Evolutionary conservation across 2,329 filamentous ascomycete species (phyloP), one percentile per base, ranked within the genome.

Genomic region (Fusarium anguioides): DNA sequence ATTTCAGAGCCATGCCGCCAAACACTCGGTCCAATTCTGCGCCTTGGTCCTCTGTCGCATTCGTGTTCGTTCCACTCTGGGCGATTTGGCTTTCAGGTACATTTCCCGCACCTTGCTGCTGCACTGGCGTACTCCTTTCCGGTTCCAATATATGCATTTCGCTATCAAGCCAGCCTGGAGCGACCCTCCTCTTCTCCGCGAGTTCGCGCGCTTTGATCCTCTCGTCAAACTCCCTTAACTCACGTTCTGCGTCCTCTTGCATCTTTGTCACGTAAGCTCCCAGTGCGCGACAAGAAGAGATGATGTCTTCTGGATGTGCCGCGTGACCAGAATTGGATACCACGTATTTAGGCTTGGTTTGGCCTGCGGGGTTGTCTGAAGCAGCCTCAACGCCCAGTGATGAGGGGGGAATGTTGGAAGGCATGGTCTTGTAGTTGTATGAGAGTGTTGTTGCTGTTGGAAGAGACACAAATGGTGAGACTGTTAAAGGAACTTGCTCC

Each of bases 371-470:
- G 69, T 73, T 58, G 75, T 79, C 68, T 73, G 78, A 74, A 20
- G 79, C 75, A 15, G 77, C 77, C 20, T 76, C 72, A 24, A 80
- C 74, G 54, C 76, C 77, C 21, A 79, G 63, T 24, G 74, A 69
- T 3, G 79, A 78, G 5, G 78, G 74, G 4, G 96, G 95, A 0
- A 98, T 87, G 4, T 93, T 91, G 1, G 93, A 95, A 1, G 95
- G 93, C 75, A 98, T 90, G 12, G 89, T 86, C 76, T 94, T 95
- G 86, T 97, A 98, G 71, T 93, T 97, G 82, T 98, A 98, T 23
- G 96, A 95, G 9, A 99, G 88, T 1, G 94, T 97, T 20, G 94
- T 92, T 24, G 95, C 91, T 27, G 92, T 91, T 12, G 96, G 96
- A 29, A 99, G 90, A 61, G 91, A 91, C 73, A 98, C 88, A 82